phyloP scores from a whole-genome alignment of 2,329 filamentous ascomycete species.

The Fusarium sulawesiense region DNA sequence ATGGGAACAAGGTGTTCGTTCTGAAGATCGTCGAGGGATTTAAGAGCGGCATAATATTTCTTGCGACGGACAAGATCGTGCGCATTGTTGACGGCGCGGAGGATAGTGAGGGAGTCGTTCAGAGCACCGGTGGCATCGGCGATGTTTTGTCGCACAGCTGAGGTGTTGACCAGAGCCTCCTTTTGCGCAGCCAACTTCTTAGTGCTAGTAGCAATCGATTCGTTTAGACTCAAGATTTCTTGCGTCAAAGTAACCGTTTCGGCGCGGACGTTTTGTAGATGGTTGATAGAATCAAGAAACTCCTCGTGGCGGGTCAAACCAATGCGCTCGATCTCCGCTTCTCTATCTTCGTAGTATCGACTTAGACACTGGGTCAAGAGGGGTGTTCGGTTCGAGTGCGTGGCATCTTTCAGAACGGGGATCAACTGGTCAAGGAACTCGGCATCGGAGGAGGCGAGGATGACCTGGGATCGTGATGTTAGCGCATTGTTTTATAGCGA shows the following conservation, averaged over 20 bases:
- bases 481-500: constrained; percentile 11
- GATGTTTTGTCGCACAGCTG: constrained; percentile 93
- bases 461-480: constrained; percentile 70
- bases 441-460: constrained; percentile 88
- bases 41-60: constrained; percentile 93
- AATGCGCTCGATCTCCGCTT: constrained; percentile 91
- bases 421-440: constrained; percentile 98
- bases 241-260: constrained; percentile 88
- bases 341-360: constrained; percentile 85
- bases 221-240: constrained; percentile 91
- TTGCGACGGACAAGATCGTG: constrained; percentile 92
- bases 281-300: constrained; percentile 92
- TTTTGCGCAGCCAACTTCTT: constrained; percentile 96
- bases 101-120: constrained; percentile 89
- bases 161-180: constrained; percentile 90
- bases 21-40: constrained; percentile 93
- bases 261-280: constrained; percentile 90
- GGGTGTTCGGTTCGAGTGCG: constrained; percentile 76
- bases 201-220: constrained; percentile 94
- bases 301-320: constrained; percentile 97
- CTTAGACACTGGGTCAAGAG: constrained; percentile 77
- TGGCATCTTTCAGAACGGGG: constrained; percentile 91
- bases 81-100: constrained; percentile 92
- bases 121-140: constrained; percentile 90
- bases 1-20: constrained; percentile 87